phyloP scores from a whole-genome alignment of 2,329 filamentous ascomycete species.

The Alternaria triticimaculans region DNA sequence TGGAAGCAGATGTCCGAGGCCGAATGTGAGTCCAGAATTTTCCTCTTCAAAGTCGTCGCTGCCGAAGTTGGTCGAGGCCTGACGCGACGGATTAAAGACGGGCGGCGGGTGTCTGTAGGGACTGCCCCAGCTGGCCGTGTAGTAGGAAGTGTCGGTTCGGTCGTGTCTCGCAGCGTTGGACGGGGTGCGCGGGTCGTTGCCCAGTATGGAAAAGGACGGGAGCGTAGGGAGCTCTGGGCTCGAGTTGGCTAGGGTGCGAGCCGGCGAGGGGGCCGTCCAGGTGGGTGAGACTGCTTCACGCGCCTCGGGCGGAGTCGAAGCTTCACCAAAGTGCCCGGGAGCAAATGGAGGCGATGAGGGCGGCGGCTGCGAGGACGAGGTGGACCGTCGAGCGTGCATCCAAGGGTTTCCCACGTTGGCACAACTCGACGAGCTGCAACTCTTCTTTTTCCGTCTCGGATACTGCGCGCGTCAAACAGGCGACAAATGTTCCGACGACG shows the following conservation, averaged over 20 bases:
- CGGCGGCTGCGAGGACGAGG: constrained; percentile 40
- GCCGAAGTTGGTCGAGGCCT: constrained; percentile 36
- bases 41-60: constrained; percentile 50
- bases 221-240: constrained; percentile 52
- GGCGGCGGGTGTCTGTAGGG: constrained; percentile 76
- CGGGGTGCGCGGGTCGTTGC: constrained; percentile 42
- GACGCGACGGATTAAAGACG: constrained; percentile 42
- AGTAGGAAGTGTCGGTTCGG: constrained; percentile 59
- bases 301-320: constrained; percentile 28
- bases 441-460: constrained; percentile 22
- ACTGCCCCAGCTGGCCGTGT: constrained; percentile 89
- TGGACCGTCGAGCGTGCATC: constrained; percentile 50
- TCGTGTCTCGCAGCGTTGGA: constrained; percentile 44
- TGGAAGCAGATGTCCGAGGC: constrained; percentile 49
- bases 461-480: constrained; percentile 27
- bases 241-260: constrained; percentile 50
- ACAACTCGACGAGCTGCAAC: constrained; percentile 25
- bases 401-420: constrained; percentile 36
- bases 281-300: constrained; percentile 40
- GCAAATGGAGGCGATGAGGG: constrained; percentile 47
- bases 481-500: constrained; percentile 12
- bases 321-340: constrained; percentile 32
- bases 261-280: constrained; percentile 50
- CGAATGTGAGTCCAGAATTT: constrained; percentile 46
- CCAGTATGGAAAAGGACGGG: constrained; percentile 41